Percentiles rank a stretch among this genome's conserved stretches.
Conservation (phyloP, 768 basidiomycete species). For the Suillus subaureus region DNA sequence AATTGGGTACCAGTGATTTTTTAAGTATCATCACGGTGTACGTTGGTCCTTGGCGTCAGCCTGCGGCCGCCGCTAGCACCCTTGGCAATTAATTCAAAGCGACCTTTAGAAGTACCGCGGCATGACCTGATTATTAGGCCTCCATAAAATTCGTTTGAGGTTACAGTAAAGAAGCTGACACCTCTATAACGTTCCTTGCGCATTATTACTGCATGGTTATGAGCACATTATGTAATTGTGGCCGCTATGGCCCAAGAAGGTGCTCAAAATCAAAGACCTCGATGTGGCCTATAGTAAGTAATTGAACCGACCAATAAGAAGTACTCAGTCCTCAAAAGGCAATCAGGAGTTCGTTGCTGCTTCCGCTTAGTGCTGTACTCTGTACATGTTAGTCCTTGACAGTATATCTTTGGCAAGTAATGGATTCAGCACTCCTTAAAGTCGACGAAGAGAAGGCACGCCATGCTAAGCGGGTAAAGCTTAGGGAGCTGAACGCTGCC, state of each 20-base stretch:
- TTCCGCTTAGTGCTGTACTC: background rate
- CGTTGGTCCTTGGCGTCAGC: background rate
- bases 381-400: background rate
- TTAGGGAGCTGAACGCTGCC: constrained; percentile 60
- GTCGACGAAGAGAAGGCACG: constrained; percentile 55
- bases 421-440: constrained; percentile 36
- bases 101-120: background rate
- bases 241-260: background rate
- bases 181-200: background rate
- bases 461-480: constrained; percentile 54
- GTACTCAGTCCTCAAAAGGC: constrained; percentile 1
- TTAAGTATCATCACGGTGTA: background rate
- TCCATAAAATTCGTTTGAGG: background rate
- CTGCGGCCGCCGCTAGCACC: background rate
- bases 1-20: background rate
- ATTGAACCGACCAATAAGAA: background rate
- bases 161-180: background rate
- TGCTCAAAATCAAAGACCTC: background rate
- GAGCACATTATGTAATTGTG: background rate
- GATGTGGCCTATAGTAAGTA: background rate
- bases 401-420: constrained; percentile 11
- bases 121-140: background rate
- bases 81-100: background rate
- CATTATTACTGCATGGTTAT: background rate
- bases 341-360: constrained; percentile 4